Evolutionary conservation across 192 early-diverging fungal genomes (phyloP), one percentile per base, ranked within the genome.

Genomic region (Chytriomyces hyalinus): DNA sequence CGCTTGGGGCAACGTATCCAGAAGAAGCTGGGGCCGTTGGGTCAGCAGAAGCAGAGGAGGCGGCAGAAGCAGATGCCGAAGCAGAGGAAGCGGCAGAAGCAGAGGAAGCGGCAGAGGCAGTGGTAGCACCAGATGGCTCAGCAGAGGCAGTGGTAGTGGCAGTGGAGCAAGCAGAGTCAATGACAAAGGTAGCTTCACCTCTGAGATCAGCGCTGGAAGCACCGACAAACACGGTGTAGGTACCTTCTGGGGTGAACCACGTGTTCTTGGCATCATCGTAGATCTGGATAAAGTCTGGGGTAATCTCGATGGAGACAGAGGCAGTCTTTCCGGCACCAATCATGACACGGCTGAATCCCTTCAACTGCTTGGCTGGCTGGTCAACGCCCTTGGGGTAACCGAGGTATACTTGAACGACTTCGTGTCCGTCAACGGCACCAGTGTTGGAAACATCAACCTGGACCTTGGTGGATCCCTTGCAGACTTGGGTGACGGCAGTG

Each of bases 201-300:
- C 78, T 82, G 17, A 90, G 84, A 65, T 91, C 90, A 17, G 80
- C 75, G 60, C 72, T 76, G 62, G 76, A 80, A 48, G 90, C 86
- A 45, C 90, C 90, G 13, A 91, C 78, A 20, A 70, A 68, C 17
- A 92, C 68, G 9, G 36, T 76, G 77, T 83, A 92, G 10, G 63
- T 53, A 57, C 90, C 90, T 20, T 20, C 17, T 7, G 90, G 80
- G 43, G 86, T 60, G 3, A 69, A 65, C 87, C 87, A 92, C 20
- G 73, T 28, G 11, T 76, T 28, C 8, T 3, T n/a, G 20, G 53
- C 3, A 2, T 1, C 85, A 60, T 84, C 75, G 80, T 81, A 91
- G 70, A 78, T 79, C 13, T 70, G 73, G 36, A 92, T 49, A 67
- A 90, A 82, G 10, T 75, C 67, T 7, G 67, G 44, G 20, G 61